Evolutionary conservation across 2,329 filamentous ascomycete species (phyloP).

Genomic region (Pseudogymnoascus sp.): DNA sequence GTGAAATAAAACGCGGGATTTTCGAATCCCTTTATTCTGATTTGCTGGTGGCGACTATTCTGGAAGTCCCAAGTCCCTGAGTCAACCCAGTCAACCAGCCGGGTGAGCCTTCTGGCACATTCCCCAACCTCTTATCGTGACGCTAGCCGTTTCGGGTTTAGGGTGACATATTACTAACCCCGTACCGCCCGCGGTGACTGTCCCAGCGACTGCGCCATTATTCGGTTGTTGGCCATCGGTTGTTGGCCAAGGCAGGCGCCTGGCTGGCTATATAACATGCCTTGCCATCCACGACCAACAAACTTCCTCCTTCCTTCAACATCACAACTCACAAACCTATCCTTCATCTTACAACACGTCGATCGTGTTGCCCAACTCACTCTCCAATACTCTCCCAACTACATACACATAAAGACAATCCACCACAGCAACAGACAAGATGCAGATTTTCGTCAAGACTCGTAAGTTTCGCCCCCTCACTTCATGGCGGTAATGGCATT

Average conservation of each 20-base stretch:
- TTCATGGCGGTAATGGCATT: constrained; percentile 12
- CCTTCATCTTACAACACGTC: not conserved
- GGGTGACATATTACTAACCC: not conserved
- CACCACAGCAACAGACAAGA: constrained; percentile 31
- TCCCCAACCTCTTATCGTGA: not conserved
- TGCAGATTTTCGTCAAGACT: constrained; percentile 99
- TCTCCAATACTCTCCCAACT: constrained; percentile 8
- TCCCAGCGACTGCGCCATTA: constrained; percentile 1
- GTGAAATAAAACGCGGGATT: not conserved
- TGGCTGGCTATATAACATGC: constrained; percentile 13
- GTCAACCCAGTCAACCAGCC: not conserved
- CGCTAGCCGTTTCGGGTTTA: not conserved
- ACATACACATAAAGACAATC: constrained; percentile 9
- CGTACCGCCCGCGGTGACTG: not conserved
- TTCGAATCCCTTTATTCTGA: not conserved
- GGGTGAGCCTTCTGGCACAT: constrained; percentile 5
- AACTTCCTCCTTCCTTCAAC: constrained; percentile 10
- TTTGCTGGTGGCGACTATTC: not conserved
- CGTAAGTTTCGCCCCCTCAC: constrained; percentile 51
- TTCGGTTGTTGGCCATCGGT: not conserved
- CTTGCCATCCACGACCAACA: constrained; percentile 12
- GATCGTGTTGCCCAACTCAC: constrained; percentile 13
- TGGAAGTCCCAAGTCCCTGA: not conserved
- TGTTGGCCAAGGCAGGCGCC: constrained; percentile 8
- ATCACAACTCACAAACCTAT: not conserved